Conservation (phyloP, 805 yeast genomes). For the Jamesozyma jinghongensis region DNA sequence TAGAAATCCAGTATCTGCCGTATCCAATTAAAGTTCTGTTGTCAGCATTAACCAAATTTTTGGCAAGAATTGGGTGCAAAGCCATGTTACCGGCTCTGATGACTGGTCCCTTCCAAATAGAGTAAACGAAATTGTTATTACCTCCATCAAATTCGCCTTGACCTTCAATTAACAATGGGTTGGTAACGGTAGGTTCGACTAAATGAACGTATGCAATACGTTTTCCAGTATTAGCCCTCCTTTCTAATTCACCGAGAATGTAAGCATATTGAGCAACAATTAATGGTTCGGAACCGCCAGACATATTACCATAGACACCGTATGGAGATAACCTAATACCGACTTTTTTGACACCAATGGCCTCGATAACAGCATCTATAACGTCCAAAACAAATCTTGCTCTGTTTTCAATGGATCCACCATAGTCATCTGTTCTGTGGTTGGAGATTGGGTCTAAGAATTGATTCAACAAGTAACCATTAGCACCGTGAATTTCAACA, state of each 20-base stretch:
- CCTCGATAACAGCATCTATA: slow-evolving; percentile 39
- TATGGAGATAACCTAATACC: slow-evolving; percentile 44
- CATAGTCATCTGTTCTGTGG: slow-evolving; percentile 42
- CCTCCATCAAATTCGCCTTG: slow-evolving; percentile 22
- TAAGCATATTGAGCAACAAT: slow-evolving; percentile 32
- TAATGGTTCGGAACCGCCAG: slow-evolving; percentile 27
- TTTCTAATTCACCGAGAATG: slow-evolving; percentile 32
- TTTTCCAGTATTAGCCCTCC: slow-evolving; percentile 26
- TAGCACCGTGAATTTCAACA: slow-evolving; percentile 56
- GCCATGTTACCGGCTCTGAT: slow-evolving; percentile 33
- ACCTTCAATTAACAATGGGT: slow-evolving; percentile 26
- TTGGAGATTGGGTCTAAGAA: slow-evolving; percentile 40
- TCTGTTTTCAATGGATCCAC: slow-evolving; percentile 43
- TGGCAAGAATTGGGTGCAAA: slow-evolving; percentile 17
- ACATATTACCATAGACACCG: slow-evolving; percentile 31
- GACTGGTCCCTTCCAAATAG: slow-evolving; percentile 38
- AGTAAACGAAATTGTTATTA: slow-evolving; percentile 30
- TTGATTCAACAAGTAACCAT: slow-evolving; percentile 50
- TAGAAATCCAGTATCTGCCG: slow-evolving; percentile 44
- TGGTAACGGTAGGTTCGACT: slow-evolving; percentile 34
- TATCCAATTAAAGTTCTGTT: slow-evolving; percentile 36
- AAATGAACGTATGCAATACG: slow-evolving; percentile 33
- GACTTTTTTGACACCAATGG: slow-evolving; percentile 41
- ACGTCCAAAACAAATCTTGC: slow-evolving; percentile 37
- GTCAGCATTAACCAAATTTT: slow-evolving; percentile 29